Evolutionary conservation across 1,284 basidiomycete genomes (phyloP), one percentile per base, ranked within the genome.

Genomic region (Jaminaea rosea): DNA sequence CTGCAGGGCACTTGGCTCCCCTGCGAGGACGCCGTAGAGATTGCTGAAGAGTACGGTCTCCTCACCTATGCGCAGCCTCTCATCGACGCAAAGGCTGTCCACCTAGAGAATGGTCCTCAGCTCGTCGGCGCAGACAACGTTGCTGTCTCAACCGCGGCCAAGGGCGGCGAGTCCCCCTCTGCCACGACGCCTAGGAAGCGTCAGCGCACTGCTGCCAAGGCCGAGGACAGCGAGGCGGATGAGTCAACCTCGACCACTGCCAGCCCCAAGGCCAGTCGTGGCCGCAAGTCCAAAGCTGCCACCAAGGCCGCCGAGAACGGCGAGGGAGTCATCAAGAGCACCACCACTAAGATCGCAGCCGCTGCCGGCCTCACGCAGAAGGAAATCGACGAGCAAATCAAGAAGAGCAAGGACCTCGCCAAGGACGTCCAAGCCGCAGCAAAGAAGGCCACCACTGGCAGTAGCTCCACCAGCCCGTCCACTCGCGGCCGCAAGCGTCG

Each of bases 1-100:
- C 83, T 96, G 47, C 90, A 91, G 15, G 91, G 91, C 21, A 86
- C 84, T 48, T 96, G 90, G 91, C 84, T 92, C 65, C 81, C 81
- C 56, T 80, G 85, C 27, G 76, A 80, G 4, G 76, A 85, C n/a
- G 90, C 91, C 2, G 72, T 82, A 56, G 67, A 75, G 37, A 78
- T 96, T 32, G 83, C 83, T 4, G 77, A 79, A 13, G 74, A 77
- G 26, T 88, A 88, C 63, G 74, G 72, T n/a, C 78, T 89, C 11
- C 77, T 76, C 10, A 74, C 78, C 26, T 78, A 87, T 60, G 81
- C 87, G 54, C 74, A 79, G 44, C 78, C 81, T 7, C 83, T 94
- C 37, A 81, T 85, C 37, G 79, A 81, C 21, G 87, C 91, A 4
- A 69, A 76, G 1, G 90, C 91, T 1, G 88, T 90, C 73, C 85